phyloP scores from a whole-genome alignment of 176 grass and related monocot genomes.

The Dendrocalamus sinicus region DNA sequence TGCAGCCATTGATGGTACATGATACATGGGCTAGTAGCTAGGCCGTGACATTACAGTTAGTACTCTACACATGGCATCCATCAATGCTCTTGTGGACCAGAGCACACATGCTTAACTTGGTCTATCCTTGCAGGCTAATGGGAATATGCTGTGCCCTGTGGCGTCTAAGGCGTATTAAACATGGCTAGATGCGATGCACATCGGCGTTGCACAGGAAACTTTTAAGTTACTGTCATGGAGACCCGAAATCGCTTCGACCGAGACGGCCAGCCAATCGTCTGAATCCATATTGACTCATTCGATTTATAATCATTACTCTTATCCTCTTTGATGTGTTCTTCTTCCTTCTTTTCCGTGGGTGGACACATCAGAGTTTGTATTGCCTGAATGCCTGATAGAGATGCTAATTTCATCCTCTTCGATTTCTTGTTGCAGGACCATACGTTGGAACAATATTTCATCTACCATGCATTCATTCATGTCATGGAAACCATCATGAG shows the following conservation, averaged over 20 bases:
- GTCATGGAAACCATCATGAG: conserved; percentile 7
- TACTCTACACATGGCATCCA: background rate
- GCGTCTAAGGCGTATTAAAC: background rate
- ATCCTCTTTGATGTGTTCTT: background rate
- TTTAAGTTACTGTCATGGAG: conserved; percentile 33
- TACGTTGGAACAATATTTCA: background rate
- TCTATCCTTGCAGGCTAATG: background rate
- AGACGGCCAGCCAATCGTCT: conserved; percentile 17
- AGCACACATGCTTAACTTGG: background rate
- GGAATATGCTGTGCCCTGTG: background rate
- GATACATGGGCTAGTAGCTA: background rate
- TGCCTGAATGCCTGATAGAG: background rate
- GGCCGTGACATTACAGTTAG: background rate
- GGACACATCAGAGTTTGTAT: background rate
- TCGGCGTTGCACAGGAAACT: background rate
- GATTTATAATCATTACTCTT: conserved; percentile 25
- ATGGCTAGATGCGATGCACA: background rate
- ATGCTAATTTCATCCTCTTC: background rate
- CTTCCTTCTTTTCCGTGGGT: too few relatives aligned
- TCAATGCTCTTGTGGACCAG: background rate
- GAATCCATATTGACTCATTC: conserved; percentile 2
- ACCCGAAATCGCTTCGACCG: background rate
- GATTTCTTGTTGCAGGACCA: background rate
- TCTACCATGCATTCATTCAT: background rate
- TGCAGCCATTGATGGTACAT: background rate